A percentile compares a stretch with the other conserved stretches of the same genome.
Evolutionary conservation across 352 stramenopile species (phyloP).

Genomic region (Phytophthora citrophthora): DNA sequence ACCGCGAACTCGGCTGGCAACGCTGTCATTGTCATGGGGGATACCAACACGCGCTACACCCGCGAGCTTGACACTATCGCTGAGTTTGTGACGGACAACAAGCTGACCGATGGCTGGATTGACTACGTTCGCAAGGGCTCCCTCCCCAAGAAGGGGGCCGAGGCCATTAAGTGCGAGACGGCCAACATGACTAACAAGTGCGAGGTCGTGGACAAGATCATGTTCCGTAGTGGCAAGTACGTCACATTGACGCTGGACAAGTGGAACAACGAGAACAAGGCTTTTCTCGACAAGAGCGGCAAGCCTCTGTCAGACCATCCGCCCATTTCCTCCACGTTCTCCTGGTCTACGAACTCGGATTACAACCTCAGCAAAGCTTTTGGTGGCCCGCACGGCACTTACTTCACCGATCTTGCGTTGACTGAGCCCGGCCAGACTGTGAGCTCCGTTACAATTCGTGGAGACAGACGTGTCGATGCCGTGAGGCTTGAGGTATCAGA

Average conservation of each 20-base stretch:
- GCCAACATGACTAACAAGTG: slow-evolving; percentile 48
- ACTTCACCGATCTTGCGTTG: slow-evolving; percentile 42
- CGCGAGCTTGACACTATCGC: slow-evolving; percentile 47
- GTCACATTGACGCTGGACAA: slow-evolving; percentile 47
- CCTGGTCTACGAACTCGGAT: slow-evolving; percentile 38
- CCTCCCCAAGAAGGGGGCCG: slow-evolving; percentile 35
- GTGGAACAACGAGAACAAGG: slow-evolving; percentile 51
- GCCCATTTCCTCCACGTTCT: slow-evolving; percentile 52
- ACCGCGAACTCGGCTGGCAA: slow-evolving; percentile 49
- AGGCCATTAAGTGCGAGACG: slow-evolving; percentile 45
- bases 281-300: slow-evolving; percentile 43
- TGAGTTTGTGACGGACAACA: slow-evolving; percentile 33
- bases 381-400: slow-evolving; percentile 47
- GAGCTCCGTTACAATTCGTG: slow-evolving; percentile 45
- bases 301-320: slow-evolving; percentile 54
- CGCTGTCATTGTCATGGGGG: slow-evolving; percentile 56
- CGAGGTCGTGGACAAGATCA: slow-evolving; percentile 69
- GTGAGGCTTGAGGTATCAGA: slow-evolving; percentile 44
- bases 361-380: slow-evolving; percentile 41
- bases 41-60: slow-evolving; percentile 66
- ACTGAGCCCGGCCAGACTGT: slow-evolving; percentile 34
- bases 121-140: slow-evolving; percentile 44
- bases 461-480: slow-evolving; percentile 37
- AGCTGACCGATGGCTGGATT: slow-evolving; percentile 55
- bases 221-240: slow-evolving; percentile 60